Percentiles rank a stretch among this genome's conserved stretches.
phyloP scores from a whole-genome alignment of 352 stramenopile genomes.

The Pythium phragmiticola region DNA sequence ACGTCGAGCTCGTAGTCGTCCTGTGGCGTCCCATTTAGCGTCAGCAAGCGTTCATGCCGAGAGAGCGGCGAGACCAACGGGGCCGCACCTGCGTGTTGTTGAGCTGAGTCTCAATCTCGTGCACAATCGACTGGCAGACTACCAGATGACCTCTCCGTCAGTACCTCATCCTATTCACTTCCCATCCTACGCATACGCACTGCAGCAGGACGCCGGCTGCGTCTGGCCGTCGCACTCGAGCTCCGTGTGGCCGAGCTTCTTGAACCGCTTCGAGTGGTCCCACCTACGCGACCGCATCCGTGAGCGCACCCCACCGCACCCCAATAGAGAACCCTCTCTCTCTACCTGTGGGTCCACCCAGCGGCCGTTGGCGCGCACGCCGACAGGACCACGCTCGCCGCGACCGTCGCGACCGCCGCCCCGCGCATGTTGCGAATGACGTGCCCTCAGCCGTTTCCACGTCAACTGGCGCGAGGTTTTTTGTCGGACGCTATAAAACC shows the following conservation, averaged over 20 bases:
- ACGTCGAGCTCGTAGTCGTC: constrained; percentile 84
- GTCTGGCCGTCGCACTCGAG: constrained; percentile 60
- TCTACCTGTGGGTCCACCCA: constrained; percentile 22
- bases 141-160: background rate
- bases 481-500: constrained; percentile 19
- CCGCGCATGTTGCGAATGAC: constrained; percentile 11
- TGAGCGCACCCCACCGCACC: constrained; percentile 3
- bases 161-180: background rate
- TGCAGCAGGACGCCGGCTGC: constrained; percentile 67
- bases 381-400: constrained; percentile 3
- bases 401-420: constrained; percentile 1
- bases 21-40: constrained; percentile 24
- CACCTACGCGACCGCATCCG: constrained; percentile 35
- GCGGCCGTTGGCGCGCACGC: background rate
- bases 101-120: constrained; percentile 78
- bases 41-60: background rate
- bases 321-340: background rate
- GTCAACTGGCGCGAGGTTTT: constrained; percentile 28
- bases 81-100: constrained; percentile 57
- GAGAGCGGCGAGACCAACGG: background rate
- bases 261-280: constrained; percentile 82
- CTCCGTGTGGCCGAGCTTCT: constrained; percentile 51
- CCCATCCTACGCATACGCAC: constrained; percentile 31
- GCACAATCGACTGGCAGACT: constrained; percentile 85
- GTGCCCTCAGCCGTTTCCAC: constrained; percentile 13